Percentiles rank a stretch among this genome's conserved stretches.
These are phyloP conservation scores for Chaetomium sp. DNA, from an alignment of 2,329 filamentous ascomycete species.

Conservation along the genomic window DNA sequence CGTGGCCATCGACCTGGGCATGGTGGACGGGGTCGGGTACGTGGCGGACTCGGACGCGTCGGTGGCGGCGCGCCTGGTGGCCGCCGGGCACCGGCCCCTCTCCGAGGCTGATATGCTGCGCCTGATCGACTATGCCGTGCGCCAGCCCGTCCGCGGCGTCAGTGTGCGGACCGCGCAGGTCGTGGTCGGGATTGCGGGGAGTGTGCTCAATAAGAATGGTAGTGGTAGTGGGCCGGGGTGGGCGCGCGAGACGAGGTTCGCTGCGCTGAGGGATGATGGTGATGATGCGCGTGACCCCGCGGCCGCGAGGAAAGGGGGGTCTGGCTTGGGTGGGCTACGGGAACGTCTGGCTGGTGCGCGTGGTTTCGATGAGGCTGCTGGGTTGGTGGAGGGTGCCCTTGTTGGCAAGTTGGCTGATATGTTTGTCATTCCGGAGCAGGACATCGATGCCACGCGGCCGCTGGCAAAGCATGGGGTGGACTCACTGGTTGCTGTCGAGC, in stretches of 20 bases:
- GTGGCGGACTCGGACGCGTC: conserved; percentile 22
- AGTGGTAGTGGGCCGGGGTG: not conserved
- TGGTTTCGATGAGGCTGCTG: not conserved
- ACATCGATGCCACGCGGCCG: conserved; percentile 26
- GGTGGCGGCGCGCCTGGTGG: not conserved
- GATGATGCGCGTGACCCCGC: not conserved
- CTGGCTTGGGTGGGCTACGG: not conserved
- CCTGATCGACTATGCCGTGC: not conserved
- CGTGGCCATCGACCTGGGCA: conserved; percentile 42
- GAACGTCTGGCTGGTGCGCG: not conserved
- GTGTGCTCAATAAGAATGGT: not conserved
- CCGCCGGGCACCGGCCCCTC: not conserved
- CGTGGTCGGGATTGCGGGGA: not conserved
- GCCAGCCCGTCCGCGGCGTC: not conserved
- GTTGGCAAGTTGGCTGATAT: conserved; percentile 19
- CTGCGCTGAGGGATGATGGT: not conserved
- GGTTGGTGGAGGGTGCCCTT: conserved; percentile 11
- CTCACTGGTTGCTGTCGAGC: conserved; percentile 41
- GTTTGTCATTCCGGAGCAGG: conserved; percentile 19
- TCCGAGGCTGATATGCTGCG: not conserved
- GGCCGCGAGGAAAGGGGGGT: not conserved
- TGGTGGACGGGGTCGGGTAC: conserved; percentile 33
- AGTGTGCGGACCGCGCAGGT: not conserved
- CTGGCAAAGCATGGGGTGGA: conserved; percentile 37
- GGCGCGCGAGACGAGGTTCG: not conserved